phyloP scores from a whole-genome alignment of 257 asterid species.

The Nemophila menziesii region DNA sequence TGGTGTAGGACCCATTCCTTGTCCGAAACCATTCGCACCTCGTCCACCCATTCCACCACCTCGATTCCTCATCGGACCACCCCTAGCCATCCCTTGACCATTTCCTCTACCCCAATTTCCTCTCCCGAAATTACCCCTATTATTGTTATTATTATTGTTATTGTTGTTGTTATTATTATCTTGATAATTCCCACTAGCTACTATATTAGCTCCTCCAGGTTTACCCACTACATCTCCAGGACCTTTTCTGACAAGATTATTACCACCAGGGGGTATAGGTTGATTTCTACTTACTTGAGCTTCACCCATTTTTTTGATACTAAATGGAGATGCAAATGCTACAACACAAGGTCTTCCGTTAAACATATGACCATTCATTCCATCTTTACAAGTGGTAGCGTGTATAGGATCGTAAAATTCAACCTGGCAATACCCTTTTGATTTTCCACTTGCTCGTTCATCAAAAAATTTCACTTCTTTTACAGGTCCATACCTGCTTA shows the following conservation, averaged over 20 bases:
- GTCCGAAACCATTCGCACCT: constrained; percentile 62
- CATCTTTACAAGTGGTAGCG: constrained; percentile 80
- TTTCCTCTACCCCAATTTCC: constrained; percentile 62
- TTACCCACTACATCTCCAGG: constrained; percentile 42
- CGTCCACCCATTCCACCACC: constrained; percentile 65
- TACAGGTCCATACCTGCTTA: constrained; percentile 68
- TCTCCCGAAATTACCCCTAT: constrained; percentile 59
- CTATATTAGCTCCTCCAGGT: constrained; percentile 38
- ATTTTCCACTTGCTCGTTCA: constrained; percentile 96
- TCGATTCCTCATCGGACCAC: constrained; percentile 37
- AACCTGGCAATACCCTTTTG: constrained; percentile 94
- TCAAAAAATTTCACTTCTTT: constrained; percentile 89
- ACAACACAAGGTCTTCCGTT: constrained; percentile 93
- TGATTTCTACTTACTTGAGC: constrained; percentile 59
- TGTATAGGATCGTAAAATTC: constrained; percentile 71
- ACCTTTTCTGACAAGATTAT: constrained; percentile 44
- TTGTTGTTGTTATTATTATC: constrained; percentile 22
- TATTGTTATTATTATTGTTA: constrained; percentile 21
- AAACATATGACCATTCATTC: constrained; percentile 70
- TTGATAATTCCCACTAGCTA: constrained; percentile 28
- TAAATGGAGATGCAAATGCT: constrained; percentile 77
- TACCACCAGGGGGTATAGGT: constrained; percentile 30
- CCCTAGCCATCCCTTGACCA: constrained; percentile 26
- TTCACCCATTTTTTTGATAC: constrained; percentile 78
- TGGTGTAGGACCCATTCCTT: constrained; percentile 62